phyloP scores from a whole-genome alignment of 805 yeast species.

The Metschnikowia anglica region DNA sequence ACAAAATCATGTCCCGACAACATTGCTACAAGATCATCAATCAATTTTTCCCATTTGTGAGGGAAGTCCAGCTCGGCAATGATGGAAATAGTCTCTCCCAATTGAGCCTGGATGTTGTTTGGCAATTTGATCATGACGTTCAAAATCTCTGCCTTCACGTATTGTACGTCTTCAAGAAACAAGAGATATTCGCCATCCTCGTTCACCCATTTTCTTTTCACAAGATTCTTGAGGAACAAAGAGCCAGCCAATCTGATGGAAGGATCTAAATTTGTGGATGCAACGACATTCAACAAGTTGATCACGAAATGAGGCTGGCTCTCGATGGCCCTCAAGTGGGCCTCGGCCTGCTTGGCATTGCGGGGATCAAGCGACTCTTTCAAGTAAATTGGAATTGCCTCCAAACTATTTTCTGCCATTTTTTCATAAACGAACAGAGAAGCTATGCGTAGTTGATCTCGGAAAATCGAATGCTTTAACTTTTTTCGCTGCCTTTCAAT shows the following conservation, averaged over 20 bases:
- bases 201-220: slow-evolving; percentile 85
- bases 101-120: slow-evolving; percentile 77
- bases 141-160: slow-evolving; percentile 74
- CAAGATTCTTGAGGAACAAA: slow-evolving; percentile 82
- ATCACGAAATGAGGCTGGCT: slow-evolving; percentile 70
- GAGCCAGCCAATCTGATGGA: slow-evolving; percentile 84
- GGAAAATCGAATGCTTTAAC: slow-evolving; percentile 3
- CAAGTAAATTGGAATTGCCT: slow-evolving; percentile 52
- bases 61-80: slow-evolving; percentile 98
- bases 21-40: slow-evolving; percentile 69
- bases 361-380: slow-evolving; percentile 65
- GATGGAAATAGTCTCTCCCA: slow-evolving; percentile 88
- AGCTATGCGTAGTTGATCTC: slow-evolving; percentile 8
- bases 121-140: slow-evolving; percentile 86
- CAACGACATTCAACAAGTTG: slow-evolving; percentile 72
- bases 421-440: slow-evolving; percentile 2
- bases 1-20: slow-evolving; percentile 65
- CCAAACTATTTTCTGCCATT: slow-evolving; percentile 41
- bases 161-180: slow-evolving; percentile 55
- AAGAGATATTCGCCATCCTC: slow-evolving; percentile 80
- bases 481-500: slow-evolving; percentile 11
- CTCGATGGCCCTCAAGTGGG: slow-evolving; percentile 62
- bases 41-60: slow-evolving; percentile 75
- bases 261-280: slow-evolving; percentile 51
- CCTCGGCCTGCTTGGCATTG: slow-evolving; percentile 67